Conservation (phyloP, 192 early-diverging fungal species). For the Gamsiella multidivaricata region DNA sequence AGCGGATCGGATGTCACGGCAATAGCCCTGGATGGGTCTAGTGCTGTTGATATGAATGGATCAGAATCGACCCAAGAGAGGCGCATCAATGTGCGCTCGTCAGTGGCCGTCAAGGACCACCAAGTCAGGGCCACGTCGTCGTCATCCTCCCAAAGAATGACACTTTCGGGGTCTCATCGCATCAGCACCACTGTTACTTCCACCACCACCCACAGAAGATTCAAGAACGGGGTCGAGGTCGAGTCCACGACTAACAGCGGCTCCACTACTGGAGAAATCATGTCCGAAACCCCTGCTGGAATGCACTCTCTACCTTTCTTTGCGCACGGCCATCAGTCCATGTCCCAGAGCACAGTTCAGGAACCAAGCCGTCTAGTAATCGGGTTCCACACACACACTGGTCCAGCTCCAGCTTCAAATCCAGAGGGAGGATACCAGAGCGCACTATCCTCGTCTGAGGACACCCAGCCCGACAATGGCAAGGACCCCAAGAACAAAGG, state of each 20-base stretch:
- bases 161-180: conserved; percentile 9
- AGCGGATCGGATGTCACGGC: background rate
- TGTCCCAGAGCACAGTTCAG: background rate
- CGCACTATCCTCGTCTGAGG: too few relatives aligned
- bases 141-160: conserved; percentile 8
- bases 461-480: too few relatives aligned
- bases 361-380: conserved; percentile 6
- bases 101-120: background rate
- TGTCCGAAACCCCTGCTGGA: conserved; percentile 31
- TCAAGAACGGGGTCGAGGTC: conserved; percentile 19
- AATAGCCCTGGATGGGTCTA: background rate
- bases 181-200: conserved; percentile 28
- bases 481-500: too few relatives aligned
- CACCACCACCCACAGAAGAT: conserved; percentile 21
- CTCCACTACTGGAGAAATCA: conserved; percentile 19
- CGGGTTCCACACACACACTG: background rate
- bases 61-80: background rate
- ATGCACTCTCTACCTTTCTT: conserved; percentile 12
- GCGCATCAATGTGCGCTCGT: background rate
- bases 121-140: background rate
- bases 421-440: too few relatives aligned
- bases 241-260: conserved; percentile 8
- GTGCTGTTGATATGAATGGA: background rate
- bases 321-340: background rate
- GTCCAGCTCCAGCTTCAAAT: too few relatives aligned